Percentiles rank a stretch among this genome's conserved stretches.
Evolutionary conservation across 345 rosid genomes (phyloP).

Genomic region (Arabidopsis thaliana): TAIR10.1 NC_003074.8:17458001-17458500

Average conservation of each 20-base stretch:
- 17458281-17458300: conserved; percentile 70
- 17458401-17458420: neutral
- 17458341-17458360: conserved; percentile 80
- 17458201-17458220: conserved; percentile 68
- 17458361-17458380: conserved; percentile 77
- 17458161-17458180: conserved; percentile 68
- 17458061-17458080: conserved; percentile 50
- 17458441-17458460: conserved; percentile 8
- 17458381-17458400: conserved; percentile 55
- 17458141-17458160: conserved; percentile 67
- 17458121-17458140: conserved; percentile 65
- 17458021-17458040: conserved; percentile 64
- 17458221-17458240: conserved; percentile 89
- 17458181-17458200: conserved; percentile 53
- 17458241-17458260: conserved; percentile 93
- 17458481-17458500: conserved; percentile 1
- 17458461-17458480: neutral
- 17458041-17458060: conserved; percentile 58
- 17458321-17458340: conserved; percentile 54
- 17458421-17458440: neutral
- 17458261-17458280: conserved; percentile 84
- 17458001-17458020: conserved; percentile 73
- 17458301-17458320: conserved; percentile 66
- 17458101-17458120: conserved; percentile 71
- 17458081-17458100: conserved; percentile 63